Base-by-base conservation (phyloP, 2,329 filamentous ascomycete species). In the Fusarium multiceps region DNA sequence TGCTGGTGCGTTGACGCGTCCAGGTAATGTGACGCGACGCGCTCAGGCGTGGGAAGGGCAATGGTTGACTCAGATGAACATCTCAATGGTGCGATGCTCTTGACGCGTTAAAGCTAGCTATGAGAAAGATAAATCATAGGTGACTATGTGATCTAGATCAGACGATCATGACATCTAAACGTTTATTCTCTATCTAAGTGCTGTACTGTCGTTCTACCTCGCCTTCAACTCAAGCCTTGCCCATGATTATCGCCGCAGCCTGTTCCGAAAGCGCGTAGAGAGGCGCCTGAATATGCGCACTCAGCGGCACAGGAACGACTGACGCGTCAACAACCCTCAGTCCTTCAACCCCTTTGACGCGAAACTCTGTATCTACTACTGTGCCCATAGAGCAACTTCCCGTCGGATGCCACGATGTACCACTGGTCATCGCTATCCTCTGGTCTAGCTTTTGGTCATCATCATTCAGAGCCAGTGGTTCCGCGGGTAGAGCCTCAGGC, bases 361-460 rank as follows among this genome's bases (percentile, higher is more conserved):
- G 80, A 74, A 89, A 88, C 57, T 84, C 80, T 0, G 79, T 81
- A 72, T 90, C 86, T n/a, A 90, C 76, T 1, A 89, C 86, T 6
- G 80, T 80, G 3, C 88, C 87, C 72, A 89, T 89, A 0, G 85
- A 80, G 54, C 82, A 85, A 1, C 85, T 86, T 53, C 84, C 85
- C 0, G 82, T 84, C 2, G 84, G 83, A 74, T 89, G 87, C 72
- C 74, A 76, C 66, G 89, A 87, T 0, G 85, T 85, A 78, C 83
- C 56, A 7, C 67, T 46, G 2, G 71, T 60, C 58, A 62, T 48
- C 6, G 72, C 72, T 12, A 75, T 7, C 18, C 74, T 64, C 18
- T 73, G 27, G 37, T 76, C 58, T 13, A 75, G 58, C 45, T 70
- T 73, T 9, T 72, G 54, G 30, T 75, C 67, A 25, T 42, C 58